phyloP scores from a whole-genome alignment of 2,329 filamentous ascomycete genomes.

The Nemania sp. region DNA sequence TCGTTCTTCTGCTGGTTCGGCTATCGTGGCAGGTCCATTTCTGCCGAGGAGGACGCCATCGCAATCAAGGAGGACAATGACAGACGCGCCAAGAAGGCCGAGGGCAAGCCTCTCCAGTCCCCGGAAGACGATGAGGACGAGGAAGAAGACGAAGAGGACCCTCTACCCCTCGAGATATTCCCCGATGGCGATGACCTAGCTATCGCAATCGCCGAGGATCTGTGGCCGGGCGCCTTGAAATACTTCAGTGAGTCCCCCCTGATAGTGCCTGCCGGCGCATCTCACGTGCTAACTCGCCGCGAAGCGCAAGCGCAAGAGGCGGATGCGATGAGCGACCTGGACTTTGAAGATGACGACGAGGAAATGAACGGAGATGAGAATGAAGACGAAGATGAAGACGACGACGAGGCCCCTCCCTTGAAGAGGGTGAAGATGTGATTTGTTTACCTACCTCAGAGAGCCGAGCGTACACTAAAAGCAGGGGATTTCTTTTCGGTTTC shows the following conservation, averaged over 20 bases:
- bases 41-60: constrained; percentile 70
- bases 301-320: constrained; percentile 72
- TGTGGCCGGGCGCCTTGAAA: constrained; percentile 86
- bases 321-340: constrained; percentile 68
- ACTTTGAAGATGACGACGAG: constrained; percentile 65
- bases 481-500: background rate
- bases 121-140: constrained; percentile 55
- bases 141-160: constrained; percentile 63
- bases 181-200: constrained; percentile 85
- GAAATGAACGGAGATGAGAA: constrained; percentile 27
- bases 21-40: constrained; percentile 72
- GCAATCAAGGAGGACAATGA: constrained; percentile 65
- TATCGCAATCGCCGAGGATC: constrained; percentile 78
- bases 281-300: constrained; percentile 42
- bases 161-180: constrained; percentile 80
- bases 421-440: constrained; percentile 49
- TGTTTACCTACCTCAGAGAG: background rate
- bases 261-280: background rate
- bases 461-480: background rate
- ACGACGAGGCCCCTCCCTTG: constrained; percentile 54
- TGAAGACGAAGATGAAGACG: constrained; percentile 58
- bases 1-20: constrained; percentile 93
- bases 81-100: constrained; percentile 54
- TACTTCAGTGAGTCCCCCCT: constrained; percentile 76
- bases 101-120: constrained; percentile 54